phyloP scores from a whole-genome alignment of 2,329 filamentous ascomycete genomes.

The Microdochium nivale region DNA sequence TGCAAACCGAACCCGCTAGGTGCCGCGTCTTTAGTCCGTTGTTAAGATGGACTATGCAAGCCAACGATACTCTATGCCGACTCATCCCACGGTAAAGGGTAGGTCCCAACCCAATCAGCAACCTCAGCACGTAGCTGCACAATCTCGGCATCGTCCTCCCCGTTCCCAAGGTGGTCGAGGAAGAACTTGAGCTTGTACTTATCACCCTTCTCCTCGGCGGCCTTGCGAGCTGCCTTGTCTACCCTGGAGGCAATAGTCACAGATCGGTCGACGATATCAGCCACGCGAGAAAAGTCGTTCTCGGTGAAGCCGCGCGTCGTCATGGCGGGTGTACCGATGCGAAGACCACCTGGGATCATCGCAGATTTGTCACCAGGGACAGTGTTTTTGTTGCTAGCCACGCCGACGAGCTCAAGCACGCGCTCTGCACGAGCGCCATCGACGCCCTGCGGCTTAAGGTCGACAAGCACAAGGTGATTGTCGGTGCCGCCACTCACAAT shows the following conservation, averaged over 20 bases:
- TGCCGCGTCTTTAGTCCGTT: background rate
- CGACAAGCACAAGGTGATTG: slow-evolving; percentile 90
- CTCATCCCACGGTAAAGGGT: slow-evolving; percentile 58
- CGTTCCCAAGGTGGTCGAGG: slow-evolving; percentile 58
- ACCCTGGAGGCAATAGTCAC: slow-evolving; percentile 71
- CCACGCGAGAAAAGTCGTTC: slow-evolving; percentile 79
- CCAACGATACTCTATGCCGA: background rate
- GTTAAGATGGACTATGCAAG: background rate
- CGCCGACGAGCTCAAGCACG: slow-evolving; percentile 83
- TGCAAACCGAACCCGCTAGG: too few relatives aligned
- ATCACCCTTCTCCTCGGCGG: slow-evolving; percentile 57
- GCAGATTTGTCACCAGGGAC: slow-evolving; percentile 93
- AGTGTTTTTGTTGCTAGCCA: slow-evolving; percentile 99
- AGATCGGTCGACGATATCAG: slow-evolving; percentile 75
- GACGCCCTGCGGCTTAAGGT: slow-evolving; percentile 80
- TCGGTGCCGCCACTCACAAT: slow-evolving; percentile 93
- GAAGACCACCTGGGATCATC: slow-evolving; percentile 83
- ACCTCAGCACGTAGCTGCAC: slow-evolving; percentile 66
- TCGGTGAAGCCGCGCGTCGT: slow-evolving; percentile 89
- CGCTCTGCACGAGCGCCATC: slow-evolving; percentile 88
- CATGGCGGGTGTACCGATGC: slow-evolving; percentile 96
- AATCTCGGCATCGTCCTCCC: slow-evolving; percentile 61
- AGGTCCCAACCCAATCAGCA: slow-evolving; percentile 70
- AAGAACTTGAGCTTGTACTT: slow-evolving; percentile 63
- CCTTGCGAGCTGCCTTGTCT: slow-evolving; percentile 62